Conservation (phyloP, 2,329 filamentous ascomycete genomes). For the Xylariaceae sp. region DNA sequence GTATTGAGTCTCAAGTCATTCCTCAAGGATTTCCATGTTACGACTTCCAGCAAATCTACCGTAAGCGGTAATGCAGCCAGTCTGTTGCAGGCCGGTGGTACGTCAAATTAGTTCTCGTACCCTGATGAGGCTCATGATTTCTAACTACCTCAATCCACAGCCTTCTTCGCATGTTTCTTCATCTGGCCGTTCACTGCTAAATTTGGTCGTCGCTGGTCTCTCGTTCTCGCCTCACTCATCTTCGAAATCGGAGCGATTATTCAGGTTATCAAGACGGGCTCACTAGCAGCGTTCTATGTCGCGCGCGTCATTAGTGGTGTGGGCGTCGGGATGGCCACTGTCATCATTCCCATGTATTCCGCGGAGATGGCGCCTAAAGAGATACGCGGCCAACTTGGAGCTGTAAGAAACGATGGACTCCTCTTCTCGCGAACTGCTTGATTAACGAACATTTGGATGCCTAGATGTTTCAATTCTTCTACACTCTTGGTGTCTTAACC, state of each 20-base stretch:
- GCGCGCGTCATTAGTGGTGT: slow-evolving; percentile 35
- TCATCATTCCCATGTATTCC: slow-evolving; percentile 43
- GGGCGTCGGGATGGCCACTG: slow-evolving; percentile 35
- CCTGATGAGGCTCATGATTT: background rate
- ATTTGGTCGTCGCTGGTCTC: slow-evolving; percentile 38
- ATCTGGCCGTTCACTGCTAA: slow-evolving; percentile 40
- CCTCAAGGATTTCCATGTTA: slow-evolving; percentile 36
- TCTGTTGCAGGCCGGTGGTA: slow-evolving; percentile 40
- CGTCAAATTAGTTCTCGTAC: background rate
- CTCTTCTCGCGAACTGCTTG: background rate
- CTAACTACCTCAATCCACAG: slow-evolving; percentile 19
- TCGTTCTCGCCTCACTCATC: slow-evolving; percentile 36
- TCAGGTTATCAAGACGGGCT: slow-evolving; percentile 37
- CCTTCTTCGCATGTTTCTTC: slow-evolving; percentile 42
- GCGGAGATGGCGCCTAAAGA: slow-evolving; percentile 45
- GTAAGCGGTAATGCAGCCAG: slow-evolving; percentile 39
- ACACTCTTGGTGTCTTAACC: slow-evolving; percentile 40
- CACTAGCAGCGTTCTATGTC: slow-evolving; percentile 36
- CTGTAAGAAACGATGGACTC: slow-evolving; percentile 8
- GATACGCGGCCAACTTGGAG: slow-evolving; percentile 40
- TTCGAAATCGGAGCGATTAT: slow-evolving; percentile 43
- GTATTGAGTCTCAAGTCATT: slow-evolving; percentile 38
- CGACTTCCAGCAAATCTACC: slow-evolving; percentile 26
- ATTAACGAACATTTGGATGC: background rate
- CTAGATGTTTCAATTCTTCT: slow-evolving; percentile 42